Conservation (phyloP, 1,284 basidiomycete species). For the Rhodotorula sp. region DNA sequence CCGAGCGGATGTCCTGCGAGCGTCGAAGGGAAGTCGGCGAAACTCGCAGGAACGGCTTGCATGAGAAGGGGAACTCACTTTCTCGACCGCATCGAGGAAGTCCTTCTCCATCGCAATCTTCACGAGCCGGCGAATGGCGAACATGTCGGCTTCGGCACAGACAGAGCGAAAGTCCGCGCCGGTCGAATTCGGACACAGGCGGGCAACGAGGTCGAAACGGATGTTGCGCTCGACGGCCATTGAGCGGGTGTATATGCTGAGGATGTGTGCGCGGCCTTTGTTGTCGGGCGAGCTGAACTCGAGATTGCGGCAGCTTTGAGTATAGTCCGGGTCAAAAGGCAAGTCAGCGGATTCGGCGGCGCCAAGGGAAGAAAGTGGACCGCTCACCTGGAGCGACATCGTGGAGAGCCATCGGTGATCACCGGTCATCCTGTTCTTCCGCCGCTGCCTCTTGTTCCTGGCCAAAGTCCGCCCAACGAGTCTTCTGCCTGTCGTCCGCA, state of each 20-base stretch:
- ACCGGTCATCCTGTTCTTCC: too few relatives aligned
- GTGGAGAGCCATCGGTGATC: too few relatives aligned
- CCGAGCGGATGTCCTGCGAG: slow-evolving; percentile 11
- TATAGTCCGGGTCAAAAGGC: too few relatives aligned
- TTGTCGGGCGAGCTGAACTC: too few relatives aligned
- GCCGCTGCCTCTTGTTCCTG: too few relatives aligned
- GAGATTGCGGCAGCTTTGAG: too few relatives aligned
- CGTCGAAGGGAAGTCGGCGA: neutral
- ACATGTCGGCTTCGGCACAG: slow-evolving; percentile 99
- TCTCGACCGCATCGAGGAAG: slow-evolving; percentile 93
- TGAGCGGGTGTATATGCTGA: slow-evolving; percentile 88
- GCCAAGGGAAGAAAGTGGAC: too few relatives aligned
- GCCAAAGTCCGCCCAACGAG: too few relatives aligned
- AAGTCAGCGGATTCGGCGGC: too few relatives aligned
- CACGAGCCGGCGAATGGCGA: slow-evolving; percentile 91
- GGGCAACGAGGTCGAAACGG: slow-evolving; percentile 94
- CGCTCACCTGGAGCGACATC: too few relatives aligned
- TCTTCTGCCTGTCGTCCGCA: neutral
- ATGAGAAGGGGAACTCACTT: slow-evolving; percentile 57
- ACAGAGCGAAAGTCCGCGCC: slow-evolving; percentile 96
- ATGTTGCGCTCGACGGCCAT: slow-evolving; percentile 98
- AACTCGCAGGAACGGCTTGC: neutral
- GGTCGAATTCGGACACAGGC: slow-evolving; percentile 95
- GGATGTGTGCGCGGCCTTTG: slow-evolving; percentile 93
- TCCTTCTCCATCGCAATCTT: slow-evolving; percentile 98